Conservation (phyloP, 2,329 filamentous ascomycete genomes). For the Keithomyces neogunnii region DNA sequence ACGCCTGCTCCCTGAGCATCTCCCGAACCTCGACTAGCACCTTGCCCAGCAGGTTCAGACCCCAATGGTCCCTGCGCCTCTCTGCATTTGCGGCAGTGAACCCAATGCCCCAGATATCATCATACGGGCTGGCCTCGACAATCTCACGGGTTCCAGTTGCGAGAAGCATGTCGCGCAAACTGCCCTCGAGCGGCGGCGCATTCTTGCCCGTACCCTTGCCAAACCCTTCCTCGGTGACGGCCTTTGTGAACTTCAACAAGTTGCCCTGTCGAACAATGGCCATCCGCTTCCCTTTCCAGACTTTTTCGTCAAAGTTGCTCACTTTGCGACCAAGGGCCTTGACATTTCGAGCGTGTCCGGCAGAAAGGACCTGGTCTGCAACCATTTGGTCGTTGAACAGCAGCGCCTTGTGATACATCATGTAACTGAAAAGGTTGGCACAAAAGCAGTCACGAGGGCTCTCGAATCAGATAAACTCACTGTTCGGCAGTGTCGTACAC, state of each 20-base stretch:
- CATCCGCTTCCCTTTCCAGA: conserved; percentile 38
- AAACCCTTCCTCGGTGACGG: conserved; percentile 23
- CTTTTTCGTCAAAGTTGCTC: conserved; percentile 36
- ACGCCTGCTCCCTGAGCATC: conserved; percentile 36
- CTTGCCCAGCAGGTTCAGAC: conserved; percentile 55
- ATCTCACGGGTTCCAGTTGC: conserved; percentile 51
- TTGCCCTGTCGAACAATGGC: conserved; percentile 50
- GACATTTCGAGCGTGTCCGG: conserved; percentile 35
- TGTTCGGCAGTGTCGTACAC: conserved; percentile 45
- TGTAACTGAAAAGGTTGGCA: conserved; percentile 30
- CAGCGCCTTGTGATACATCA: conserved; percentile 46
- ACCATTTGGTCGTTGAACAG: conserved; percentile 36
- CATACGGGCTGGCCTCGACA: conserved; percentile 52
- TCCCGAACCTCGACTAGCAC: conserved; percentile 51
- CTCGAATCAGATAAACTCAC: conserved; percentile 19
- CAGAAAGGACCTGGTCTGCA: conserved; percentile 40
- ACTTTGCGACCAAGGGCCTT: conserved; percentile 49
- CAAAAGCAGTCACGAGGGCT: too few species aligned
- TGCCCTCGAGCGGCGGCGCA: conserved; percentile 22
- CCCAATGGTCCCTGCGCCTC: conserved; percentile 43
- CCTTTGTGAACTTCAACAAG: conserved; percentile 48
- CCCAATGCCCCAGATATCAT: conserved; percentile 60
- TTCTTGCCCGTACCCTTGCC: conserved; percentile 12
- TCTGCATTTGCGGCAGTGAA: conserved; percentile 43
- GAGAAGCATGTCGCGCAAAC: conserved; percentile 40